Base-by-base conservation (phyloP, 2,329 filamentous ascomycete genomes). In the Thelonectria rubi region DNA sequence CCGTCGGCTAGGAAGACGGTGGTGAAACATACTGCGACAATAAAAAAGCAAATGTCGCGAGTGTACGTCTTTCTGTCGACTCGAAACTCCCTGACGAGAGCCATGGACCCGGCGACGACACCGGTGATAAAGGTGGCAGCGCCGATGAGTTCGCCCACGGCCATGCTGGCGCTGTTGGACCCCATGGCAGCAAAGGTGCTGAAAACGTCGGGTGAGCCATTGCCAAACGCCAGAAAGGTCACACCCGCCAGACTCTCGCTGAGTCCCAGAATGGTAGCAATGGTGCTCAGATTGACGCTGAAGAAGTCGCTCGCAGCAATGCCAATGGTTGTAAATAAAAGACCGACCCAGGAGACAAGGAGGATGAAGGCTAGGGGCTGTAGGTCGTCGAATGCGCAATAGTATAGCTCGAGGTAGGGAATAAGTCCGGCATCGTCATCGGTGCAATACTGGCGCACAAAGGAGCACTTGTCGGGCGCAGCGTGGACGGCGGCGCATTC, bases 231-330 rank as follows among this genome's bases (percentile, higher is more conserved):
- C 54, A 99, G 81, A 72, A 99, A 97, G 0, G 95, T 99, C 26
- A 99, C 96, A 37, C 95, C 95, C 0, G 95, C 93, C 78, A 99
- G 85, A 76, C 93, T 98, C 80, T 99, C 94, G 76, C 94, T 97
- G 81, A 99, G 90, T 18, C 94, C 94, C 26, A 98, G 83, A 54
- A 97, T 88, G 58, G 85, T 90, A 20, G 95, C 90, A 70, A 99
- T 95, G 12, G 95, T 98, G 77, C 92, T 95, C 34, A 99, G 84
- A 74, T 99, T 97, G 79, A 98, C 88, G 78, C 94, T 98, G 79
- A 99, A 95, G 81, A 99, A 99, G 79, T 99, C 95, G 78, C 93
- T 97, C 20, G 95, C 95, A 14, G 95, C 95, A 66, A 99, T 97
- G 62, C 95, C 95, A 66, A 99, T 97, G 14, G 95, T 98, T 69